Percentiles rank a stretch among this genome's conserved stretches.
Conservation (phyloP, 164 flowering plant genomes). For the Amborella trichopoda region DNA sequence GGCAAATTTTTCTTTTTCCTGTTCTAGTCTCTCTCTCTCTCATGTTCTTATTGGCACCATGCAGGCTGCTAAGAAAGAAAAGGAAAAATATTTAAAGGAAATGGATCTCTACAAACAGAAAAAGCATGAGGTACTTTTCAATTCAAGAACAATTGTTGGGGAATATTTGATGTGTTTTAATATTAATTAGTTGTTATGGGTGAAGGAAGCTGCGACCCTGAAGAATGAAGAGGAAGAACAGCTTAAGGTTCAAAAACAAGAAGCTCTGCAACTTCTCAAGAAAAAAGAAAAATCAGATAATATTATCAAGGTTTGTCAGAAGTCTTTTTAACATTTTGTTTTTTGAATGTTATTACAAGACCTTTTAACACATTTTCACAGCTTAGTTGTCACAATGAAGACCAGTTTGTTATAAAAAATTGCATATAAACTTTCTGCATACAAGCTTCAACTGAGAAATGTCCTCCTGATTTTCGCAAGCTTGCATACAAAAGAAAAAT, state of each 20-base stretch:
- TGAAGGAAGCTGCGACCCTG: slow-evolving; percentile 30
- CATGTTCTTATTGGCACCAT: too few relatives aligned
- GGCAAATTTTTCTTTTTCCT: too few relatives aligned
- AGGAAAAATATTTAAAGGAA: slow-evolving; percentile 55
- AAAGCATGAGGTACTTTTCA: slow-evolving; percentile 32
- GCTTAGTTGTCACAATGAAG: too few relatives aligned
- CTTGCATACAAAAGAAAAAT: too few relatives aligned
- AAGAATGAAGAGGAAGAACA: slow-evolving; percentile 61
- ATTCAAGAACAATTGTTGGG: not conserved
- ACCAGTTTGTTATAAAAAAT: too few relatives aligned
- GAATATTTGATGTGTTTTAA: not conserved
- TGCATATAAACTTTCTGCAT: too few relatives aligned
- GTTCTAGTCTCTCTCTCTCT: too few relatives aligned
- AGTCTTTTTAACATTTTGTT: too few relatives aligned
- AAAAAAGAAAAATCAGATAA: slow-evolving; percentile 87
- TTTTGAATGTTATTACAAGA: too few relatives aligned
- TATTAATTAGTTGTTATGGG: not conserved
- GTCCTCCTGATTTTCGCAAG: too few relatives aligned
- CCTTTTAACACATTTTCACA: too few relatives aligned
- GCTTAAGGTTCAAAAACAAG: slow-evolving; percentile 75
- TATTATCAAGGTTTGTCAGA: slow-evolving; percentile 62
- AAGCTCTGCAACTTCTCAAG: slow-evolving; percentile 82
- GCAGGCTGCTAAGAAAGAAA: slow-evolving; percentile 67
- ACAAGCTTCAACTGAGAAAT: too few relatives aligned
- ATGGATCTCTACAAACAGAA: slow-evolving; percentile 72